A percentile compares a stretch with the other conserved stretches of the same genome.
Conservation (phyloP, 345 rosid genomes). For the Rubroshorea leprosula region DNA sequence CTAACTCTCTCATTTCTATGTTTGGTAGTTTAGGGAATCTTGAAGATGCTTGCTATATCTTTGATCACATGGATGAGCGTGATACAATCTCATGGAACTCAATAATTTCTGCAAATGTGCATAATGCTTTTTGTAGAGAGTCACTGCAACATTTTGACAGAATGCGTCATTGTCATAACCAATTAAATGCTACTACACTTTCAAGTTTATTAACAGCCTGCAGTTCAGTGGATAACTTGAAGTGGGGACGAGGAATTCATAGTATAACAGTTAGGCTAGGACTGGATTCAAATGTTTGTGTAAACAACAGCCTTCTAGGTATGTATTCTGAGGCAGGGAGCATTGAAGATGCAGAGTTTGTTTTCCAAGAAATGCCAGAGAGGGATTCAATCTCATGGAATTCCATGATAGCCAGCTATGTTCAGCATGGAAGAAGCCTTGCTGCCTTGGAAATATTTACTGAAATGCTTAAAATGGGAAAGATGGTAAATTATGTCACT, state of each 20-base stretch:
- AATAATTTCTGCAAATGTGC: conserved; percentile 50
- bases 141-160: conserved; percentile 38
- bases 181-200: conserved; percentile 60
- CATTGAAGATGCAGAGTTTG: conserved; percentile 47
- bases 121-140: conserved; percentile 40
- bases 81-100: conserved; percentile 89
- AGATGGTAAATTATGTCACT: conserved; percentile 47
- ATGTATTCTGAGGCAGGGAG: conserved; percentile 71
- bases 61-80: conserved; percentile 45
- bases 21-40: conserved; percentile 51
- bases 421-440: conserved; percentile 45
- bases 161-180: conserved; percentile 47
- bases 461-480: conserved; percentile 37
- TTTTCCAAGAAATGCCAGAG: conserved; percentile 55
- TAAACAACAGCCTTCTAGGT: conserved; percentile 59
- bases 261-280: conserved; percentile 55
- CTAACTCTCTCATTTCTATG: conserved; percentile 67
- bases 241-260: conserved; percentile 74
- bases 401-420: conserved; percentile 62
- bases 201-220: conserved; percentile 56
- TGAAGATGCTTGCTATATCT: conserved; percentile 43
- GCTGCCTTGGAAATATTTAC: conserved; percentile 45
- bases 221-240: conserved; percentile 50
- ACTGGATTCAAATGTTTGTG: conserved; percentile 40
- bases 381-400: conserved; percentile 83